phyloP scores from a whole-genome alignment of 768 basidiomycete species.

The Naematelia aurantialba region DNA sequence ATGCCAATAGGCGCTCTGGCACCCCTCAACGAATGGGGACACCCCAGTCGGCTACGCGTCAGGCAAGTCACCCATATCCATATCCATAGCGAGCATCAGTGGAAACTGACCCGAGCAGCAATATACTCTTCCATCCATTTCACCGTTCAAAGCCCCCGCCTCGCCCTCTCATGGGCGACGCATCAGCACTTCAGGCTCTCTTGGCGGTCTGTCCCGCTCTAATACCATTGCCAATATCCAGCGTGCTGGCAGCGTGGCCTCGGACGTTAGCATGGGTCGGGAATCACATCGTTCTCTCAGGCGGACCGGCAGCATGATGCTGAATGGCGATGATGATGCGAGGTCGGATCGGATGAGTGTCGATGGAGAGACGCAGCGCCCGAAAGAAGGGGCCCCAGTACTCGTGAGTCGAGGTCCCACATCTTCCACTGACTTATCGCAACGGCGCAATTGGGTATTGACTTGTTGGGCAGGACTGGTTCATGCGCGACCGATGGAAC shows the following conservation, averaged over 20 bases:
- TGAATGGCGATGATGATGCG: conserved; percentile 17
- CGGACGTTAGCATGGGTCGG: conserved; percentile 35
- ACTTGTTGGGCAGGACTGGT: conserved; percentile 34
- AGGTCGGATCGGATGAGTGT: conserved; percentile 32
- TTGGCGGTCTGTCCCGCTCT: conserved; percentile 29
- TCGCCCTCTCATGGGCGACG: conserved; percentile 20
- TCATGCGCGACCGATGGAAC: conserved; percentile 39
- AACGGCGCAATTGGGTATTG: neutral
- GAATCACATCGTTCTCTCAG: conserved; percentile 15
- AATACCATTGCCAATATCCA: conserved; percentile 31
- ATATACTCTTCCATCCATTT: conserved; percentile 29
- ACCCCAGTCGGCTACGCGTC: neutral
- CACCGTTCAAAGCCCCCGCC: conserved; percentile 34
- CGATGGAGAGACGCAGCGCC: conserved; percentile 21
- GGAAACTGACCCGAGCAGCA: conserved; percentile 6
- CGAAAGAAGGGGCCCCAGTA: conserved; percentile 27
- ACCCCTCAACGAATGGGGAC: neutral
- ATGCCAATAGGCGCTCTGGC: neutral
- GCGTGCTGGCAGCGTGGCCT: conserved; percentile 20
- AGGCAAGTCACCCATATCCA: neutral
- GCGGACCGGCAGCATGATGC: conserved; percentile 25
- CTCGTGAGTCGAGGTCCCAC: conserved; percentile 23
- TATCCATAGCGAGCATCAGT: neutral
- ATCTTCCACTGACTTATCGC: no score
- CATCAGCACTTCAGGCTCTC: conserved; percentile 8